Conservation (phyloP, 257 asterid species). For the Mitragyna speciosa region DNA sequence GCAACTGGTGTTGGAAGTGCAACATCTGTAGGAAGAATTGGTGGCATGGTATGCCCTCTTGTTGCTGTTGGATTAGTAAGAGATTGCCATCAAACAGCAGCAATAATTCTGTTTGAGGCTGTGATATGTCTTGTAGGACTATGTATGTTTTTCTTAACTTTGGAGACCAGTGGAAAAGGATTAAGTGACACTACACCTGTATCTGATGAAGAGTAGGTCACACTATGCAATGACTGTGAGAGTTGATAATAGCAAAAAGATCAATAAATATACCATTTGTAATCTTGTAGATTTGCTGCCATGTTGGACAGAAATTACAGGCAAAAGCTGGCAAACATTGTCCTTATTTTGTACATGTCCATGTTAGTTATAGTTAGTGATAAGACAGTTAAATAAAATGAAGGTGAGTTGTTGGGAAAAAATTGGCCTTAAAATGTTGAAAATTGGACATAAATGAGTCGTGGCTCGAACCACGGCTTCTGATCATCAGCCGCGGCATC, state of each 20-base stretch:
- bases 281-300: neutral
- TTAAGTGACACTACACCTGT: conserved; percentile 35
- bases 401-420: too few relatives aligned
- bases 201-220: conserved; percentile 4
- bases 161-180: conserved; percentile 64
- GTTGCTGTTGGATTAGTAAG: conserved; percentile 71
- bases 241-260: neutral
- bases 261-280: too few relatives aligned
- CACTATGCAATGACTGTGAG: neutral
- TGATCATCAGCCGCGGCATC: too few relatives aligned
- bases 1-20: conserved; percentile 75
- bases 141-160: conserved; percentile 53
- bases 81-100: conserved; percentile 64
- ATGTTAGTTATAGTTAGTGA: too few relatives aligned
- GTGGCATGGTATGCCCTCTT: conserved; percentile 75
- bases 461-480: too few relatives aligned
- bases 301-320: neutral
- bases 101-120: conserved; percentile 54
- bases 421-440: too few relatives aligned
- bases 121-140: conserved; percentile 49
- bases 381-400: too few relatives aligned
- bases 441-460: too few relatives aligned
- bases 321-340: neutral
- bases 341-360: neutral
- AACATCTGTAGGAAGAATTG: conserved; percentile 69